A percentile compares a stretch with the other conserved stretches of the same genome.
phyloP scores from a whole-genome alignment of 2,329 filamentous ascomycete species.

The Sclerotinia subarctica region DNA sequence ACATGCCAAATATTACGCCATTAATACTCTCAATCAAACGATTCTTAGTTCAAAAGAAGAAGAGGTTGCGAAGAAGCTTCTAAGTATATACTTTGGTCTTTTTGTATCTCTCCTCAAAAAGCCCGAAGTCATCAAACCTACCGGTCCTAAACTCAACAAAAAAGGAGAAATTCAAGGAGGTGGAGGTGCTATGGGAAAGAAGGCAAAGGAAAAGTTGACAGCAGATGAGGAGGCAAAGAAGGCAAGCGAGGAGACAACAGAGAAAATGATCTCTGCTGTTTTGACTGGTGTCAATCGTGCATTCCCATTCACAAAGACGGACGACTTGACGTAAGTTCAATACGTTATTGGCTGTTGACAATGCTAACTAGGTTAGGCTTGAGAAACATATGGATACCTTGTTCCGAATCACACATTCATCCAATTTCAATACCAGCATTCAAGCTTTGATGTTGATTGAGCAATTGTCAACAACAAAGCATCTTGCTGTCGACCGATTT shows the following conservation, averaged over 20 bases:
- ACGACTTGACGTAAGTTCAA: constrained; percentile 63
- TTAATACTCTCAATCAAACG: constrained; percentile 96
- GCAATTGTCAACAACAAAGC: constrained; percentile 78
- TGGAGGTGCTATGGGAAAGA: constrained; percentile 50
- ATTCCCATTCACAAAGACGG: constrained; percentile 84
- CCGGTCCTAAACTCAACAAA: constrained; percentile 46
- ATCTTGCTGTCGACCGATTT: constrained; percentile 82
- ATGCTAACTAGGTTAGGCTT: constrained; percentile 51
- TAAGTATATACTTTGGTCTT: constrained; percentile 88
- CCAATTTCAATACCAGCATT: constrained; percentile 98
- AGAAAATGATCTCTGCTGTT: constrained; percentile 89
- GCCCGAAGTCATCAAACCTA: constrained; percentile 41
- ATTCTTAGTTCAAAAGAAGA: constrained; percentile 84
- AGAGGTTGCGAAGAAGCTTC: constrained; percentile 71
- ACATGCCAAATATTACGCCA: constrained; percentile 90
- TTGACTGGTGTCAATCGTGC: constrained; percentile 94
- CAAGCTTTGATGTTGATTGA: constrained; percentile 94
- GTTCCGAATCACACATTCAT: constrained; percentile 93
- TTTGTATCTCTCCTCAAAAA: constrained; percentile 79
- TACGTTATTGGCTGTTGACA: not conserved
- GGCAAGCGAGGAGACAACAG: constrained; percentile 53
- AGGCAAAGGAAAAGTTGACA: constrained; percentile 44
- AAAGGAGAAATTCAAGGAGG: constrained; percentile 53
- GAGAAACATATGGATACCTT: constrained; percentile 89
- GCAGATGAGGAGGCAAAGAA: constrained; percentile 42